phyloP scores from a whole-genome alignment of 2,329 filamentous ascomycete genomes.

The Penicillium verrucosum region DNA sequence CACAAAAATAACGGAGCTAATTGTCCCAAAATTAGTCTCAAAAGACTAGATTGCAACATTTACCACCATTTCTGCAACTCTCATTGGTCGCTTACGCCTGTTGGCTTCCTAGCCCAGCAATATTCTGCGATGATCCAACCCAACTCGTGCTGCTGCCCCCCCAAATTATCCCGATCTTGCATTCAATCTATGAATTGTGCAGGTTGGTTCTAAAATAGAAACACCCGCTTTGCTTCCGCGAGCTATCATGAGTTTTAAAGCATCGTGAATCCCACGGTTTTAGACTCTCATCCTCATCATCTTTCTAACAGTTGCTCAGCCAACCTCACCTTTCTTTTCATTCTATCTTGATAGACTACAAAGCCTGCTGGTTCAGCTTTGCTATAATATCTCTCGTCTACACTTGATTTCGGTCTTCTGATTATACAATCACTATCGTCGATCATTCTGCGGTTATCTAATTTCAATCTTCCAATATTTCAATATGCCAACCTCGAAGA shows the following conservation, averaged over 20 bases:
- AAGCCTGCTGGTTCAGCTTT: constrained; percentile 45
- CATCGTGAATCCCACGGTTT: not conserved
- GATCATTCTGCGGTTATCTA: not conserved
- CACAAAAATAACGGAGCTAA: constrained; percentile 5
- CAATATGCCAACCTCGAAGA: constrained; percentile 5
- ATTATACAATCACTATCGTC: not conserved
- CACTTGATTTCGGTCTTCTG: not conserved
- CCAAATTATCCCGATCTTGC: constrained; percentile 9
- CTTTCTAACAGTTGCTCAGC: not conserved
- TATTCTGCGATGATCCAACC: constrained; percentile 1
- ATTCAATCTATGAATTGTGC: not conserved
- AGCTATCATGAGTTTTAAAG: constrained; percentile 7
- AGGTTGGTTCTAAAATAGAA: constrained; percentile 8
- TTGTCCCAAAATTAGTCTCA: constrained; percentile 8
- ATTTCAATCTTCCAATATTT: not conserved
- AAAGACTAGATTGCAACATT: not conserved
- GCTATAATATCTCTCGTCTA: constrained; percentile 16
- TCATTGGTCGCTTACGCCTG: not conserved
- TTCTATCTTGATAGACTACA: constrained; percentile 30
- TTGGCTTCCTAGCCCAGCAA: not conserved
- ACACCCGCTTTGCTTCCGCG: not conserved
- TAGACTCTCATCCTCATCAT: not conserved
- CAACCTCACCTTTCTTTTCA: not conserved
- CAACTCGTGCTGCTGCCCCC: not conserved
- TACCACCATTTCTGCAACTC: not conserved